These are phyloP conservation scores for Kewa caespitosa DNA, from an alignment of 179 eudicot species.

Conservation along the genomic window DNA sequence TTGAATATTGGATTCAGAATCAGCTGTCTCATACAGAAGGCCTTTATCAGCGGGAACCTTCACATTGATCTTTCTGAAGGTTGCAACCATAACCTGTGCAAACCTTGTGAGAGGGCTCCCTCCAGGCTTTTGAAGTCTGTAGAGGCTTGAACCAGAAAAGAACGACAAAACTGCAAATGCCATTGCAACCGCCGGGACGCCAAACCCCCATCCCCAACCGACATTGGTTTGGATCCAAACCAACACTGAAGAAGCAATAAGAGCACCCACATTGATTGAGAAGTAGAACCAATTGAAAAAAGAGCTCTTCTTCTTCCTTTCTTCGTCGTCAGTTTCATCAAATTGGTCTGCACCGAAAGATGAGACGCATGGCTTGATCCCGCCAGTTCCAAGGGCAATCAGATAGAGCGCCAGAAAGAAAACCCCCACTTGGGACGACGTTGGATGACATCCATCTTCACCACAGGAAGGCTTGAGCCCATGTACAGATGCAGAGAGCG, in stretches of 20 bases:
- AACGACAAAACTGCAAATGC: conserved; percentile 59
- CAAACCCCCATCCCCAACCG: conserved; percentile 78
- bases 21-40: conserved; percentile 49
- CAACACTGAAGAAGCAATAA: conserved; percentile 54
- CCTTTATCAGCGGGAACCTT: conserved; percentile 40
- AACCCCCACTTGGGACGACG: conserved; percentile 23
- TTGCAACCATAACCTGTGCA: conserved; percentile 53
- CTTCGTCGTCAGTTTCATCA: conserved; percentile 48
- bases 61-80: conserved; percentile 40
- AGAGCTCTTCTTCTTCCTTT: conserved; percentile 52
- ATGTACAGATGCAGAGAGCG: conserved; percentile 49
- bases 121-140: conserved; percentile 56
- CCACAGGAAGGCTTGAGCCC: conserved; percentile 47
- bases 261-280: conserved; percentile 69
- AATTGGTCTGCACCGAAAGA: conserved; percentile 69
- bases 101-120: conserved; percentile 66
- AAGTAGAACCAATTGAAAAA: conserved; percentile 73
- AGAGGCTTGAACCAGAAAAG: conserved; percentile 49
- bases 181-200: conserved; percentile 71
- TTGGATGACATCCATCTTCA: conserved; percentile 37
- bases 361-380: conserved; percentile 67
- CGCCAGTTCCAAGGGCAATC: conserved; percentile 66
- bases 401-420: conserved; percentile 45
- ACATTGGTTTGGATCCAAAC: conserved; percentile 64
- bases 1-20: conserved; percentile 34